Conservation (phyloP, 371 early-diverging fungal species). For the Choanephora cucurbitarum region DNA sequence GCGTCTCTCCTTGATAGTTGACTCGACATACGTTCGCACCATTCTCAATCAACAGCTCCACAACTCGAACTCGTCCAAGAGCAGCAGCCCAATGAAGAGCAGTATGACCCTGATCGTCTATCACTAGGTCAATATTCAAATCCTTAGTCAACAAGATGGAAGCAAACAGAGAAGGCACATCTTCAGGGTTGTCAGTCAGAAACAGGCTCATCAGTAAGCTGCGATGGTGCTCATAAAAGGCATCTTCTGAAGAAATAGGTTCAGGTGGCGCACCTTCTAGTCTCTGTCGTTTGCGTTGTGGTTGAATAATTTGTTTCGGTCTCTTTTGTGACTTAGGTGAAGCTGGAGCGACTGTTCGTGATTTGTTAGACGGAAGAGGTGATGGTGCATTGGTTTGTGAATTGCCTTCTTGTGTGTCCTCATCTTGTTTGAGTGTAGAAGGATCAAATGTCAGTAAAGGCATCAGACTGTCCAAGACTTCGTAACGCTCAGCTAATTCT, state of each 20-base stretch:
- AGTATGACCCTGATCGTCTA: constrained; percentile 86
- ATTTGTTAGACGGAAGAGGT: neutral
- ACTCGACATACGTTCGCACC: constrained; percentile 64
- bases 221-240: constrained; percentile 58
- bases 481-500: constrained; percentile 73
- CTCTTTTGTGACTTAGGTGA: constrained; percentile 9
- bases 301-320: neutral
- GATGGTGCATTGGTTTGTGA: too few species aligned
- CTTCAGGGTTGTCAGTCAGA: constrained; percentile 59
- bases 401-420: neutral
- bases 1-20: constrained; percentile 80
- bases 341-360: constrained; percentile 3
- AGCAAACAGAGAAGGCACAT: constrained; percentile 57
- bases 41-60: constrained; percentile 65
- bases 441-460: constrained; percentile 73
- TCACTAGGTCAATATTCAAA: constrained; percentile 69
- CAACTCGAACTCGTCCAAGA: constrained; percentile 67
- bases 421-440: constrained; percentile 10
- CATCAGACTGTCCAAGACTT: constrained; percentile 61
- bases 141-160: constrained; percentile 45
- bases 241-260: constrained; percentile 7
- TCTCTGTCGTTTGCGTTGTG: constrained; percentile 5
- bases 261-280: constrained; percentile 4
- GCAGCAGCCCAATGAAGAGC: constrained; percentile 88
- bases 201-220: constrained; percentile 74